phyloP scores from a whole-genome alignment of 2,329 filamentous ascomycete species.

The Ceratocystis cubensis region DNA sequence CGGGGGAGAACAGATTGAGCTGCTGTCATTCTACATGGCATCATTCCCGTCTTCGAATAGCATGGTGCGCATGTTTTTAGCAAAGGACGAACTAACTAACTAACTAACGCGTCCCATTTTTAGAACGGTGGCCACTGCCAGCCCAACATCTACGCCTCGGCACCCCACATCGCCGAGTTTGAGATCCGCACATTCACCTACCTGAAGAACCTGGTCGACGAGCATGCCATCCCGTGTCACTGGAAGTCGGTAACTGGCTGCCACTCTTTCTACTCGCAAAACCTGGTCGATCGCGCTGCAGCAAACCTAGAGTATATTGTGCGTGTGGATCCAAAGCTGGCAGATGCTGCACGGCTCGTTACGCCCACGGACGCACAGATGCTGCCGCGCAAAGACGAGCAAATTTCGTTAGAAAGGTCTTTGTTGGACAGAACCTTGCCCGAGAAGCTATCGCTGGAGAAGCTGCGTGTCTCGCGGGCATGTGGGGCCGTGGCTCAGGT shows the following conservation, averaged over 20 bases:
- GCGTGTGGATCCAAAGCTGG: conserved; percentile 44
- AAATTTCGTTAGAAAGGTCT: conserved; percentile 31
- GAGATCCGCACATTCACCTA: conserved; percentile 56
- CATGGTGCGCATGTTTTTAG: not conserved
- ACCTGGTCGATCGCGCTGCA: conserved; percentile 41
- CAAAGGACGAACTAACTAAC: not conserved
- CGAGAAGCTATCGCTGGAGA: conserved; percentile 31
- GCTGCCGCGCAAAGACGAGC: conserved; percentile 21
- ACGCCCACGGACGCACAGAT: conserved; percentile 26
- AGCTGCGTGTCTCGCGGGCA: conserved; percentile 44
- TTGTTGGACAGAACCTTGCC: too few species aligned
- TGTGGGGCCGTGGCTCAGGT: conserved; percentile 52
- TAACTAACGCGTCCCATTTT: not conserved
- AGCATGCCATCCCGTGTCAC: conserved; percentile 53
- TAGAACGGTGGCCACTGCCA: conserved; percentile 65
- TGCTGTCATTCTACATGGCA: not conserved
- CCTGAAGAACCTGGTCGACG: conserved; percentile 44
- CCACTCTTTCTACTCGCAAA: conserved; percentile 47
- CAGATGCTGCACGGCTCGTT: conserved; percentile 34
- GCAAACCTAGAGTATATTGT: conserved; percentile 40
- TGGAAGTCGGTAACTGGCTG: conserved; percentile 53
- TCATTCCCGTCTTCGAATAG: not conserved
- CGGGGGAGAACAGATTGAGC: not conserved
- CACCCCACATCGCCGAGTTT: conserved; percentile 53
- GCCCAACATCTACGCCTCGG: conserved; percentile 50